Evolutionary conservation across 2,329 filamentous ascomycete genomes (phyloP).

Genomic region (Neofusicoccum umdonicola): DNA sequence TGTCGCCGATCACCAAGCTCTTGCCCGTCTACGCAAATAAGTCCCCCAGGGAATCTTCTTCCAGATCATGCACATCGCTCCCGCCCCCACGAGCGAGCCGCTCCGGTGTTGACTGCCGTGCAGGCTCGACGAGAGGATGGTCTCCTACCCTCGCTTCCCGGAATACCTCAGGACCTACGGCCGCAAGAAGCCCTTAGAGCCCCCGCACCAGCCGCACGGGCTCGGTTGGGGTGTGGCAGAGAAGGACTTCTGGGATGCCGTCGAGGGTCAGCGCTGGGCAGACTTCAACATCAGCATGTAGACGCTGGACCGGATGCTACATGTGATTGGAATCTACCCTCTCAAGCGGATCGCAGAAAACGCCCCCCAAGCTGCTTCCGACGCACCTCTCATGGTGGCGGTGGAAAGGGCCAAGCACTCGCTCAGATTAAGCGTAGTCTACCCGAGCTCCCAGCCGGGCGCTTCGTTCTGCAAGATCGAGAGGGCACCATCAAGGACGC

Average conservation of each 20-base stretch:
- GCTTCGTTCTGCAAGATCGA: conserved; percentile 44
- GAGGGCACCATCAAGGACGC: conserved; percentile 29
- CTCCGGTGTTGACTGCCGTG: not conserved
- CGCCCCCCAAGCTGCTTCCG: not conserved
- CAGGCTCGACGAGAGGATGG: not conserved
- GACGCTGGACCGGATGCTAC: not conserved
- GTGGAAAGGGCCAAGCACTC: conserved; percentile 42
- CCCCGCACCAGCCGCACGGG: conserved; percentile 4
- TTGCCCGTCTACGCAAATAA: not conserved
- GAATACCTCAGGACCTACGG: conserved; percentile 14
- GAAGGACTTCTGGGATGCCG: conserved; percentile 12
- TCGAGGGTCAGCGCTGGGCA: not conserved
- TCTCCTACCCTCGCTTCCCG: not conserved
- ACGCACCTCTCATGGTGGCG: conserved; percentile 37
- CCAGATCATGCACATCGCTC: not conserved
- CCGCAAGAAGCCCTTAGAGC: conserved; percentile 11
- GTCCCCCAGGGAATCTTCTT: conserved; percentile 10
- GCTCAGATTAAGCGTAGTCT: conserved; percentile 31
- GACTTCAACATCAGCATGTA: conserved; percentile 14
- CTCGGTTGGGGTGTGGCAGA: not conserved
- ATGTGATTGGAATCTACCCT: conserved; percentile 8
- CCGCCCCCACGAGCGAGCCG: no score
- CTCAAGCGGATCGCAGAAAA: conserved; percentile 4
- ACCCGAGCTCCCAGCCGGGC: conserved; percentile 30
- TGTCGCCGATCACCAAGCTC: conserved; percentile 10